Conservation (phyloP, 2,329 filamentous ascomycete species). For the Biscogniauxia sp. region DNA sequence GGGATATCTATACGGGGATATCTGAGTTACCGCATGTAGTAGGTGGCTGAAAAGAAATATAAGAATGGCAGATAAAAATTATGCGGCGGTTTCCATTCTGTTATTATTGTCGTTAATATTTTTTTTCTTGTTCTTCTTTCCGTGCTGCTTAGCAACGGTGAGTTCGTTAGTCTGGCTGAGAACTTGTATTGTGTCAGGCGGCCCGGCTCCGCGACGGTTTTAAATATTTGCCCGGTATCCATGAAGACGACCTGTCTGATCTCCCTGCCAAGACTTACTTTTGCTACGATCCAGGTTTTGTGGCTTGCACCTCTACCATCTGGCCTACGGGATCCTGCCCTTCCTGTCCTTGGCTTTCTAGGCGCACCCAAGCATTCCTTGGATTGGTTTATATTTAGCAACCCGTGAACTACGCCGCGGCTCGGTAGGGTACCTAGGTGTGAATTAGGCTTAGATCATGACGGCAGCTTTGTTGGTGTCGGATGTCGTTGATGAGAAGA, state of each 20-base stretch:
- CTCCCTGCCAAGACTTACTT: background rate
- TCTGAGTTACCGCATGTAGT: background rate
- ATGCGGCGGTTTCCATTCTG: background rate
- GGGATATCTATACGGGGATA: background rate
- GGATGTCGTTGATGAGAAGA: slow-evolving; percentile 9
- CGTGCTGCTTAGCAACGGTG: background rate
- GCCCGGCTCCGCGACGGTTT: background rate
- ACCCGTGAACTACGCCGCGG: background rate
- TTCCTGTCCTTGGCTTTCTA: background rate
- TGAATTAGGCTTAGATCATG: background rate
- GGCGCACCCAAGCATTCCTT: background rate
- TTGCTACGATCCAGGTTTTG: background rate
- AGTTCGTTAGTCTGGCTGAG: background rate
- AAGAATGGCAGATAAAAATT: background rate
- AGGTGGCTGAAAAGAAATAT: background rate
- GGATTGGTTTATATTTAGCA: background rate
- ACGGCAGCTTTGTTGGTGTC: background rate
- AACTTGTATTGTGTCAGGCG: background rate
- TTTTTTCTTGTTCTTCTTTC: too few relatives aligned
- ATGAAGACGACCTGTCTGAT: background rate
- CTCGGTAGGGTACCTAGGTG: background rate
- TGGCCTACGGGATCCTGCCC: background rate
- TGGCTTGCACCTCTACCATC: background rate
- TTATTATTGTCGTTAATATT: background rate
- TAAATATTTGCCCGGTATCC: background rate